Percentiles rank a stretch among this genome's conserved stretches.
These are phyloP conservation scores for Cercospora zeina DNA, from an alignment of 2,329 filamentous ascomycete species.

Conservation along the genomic window DNA sequence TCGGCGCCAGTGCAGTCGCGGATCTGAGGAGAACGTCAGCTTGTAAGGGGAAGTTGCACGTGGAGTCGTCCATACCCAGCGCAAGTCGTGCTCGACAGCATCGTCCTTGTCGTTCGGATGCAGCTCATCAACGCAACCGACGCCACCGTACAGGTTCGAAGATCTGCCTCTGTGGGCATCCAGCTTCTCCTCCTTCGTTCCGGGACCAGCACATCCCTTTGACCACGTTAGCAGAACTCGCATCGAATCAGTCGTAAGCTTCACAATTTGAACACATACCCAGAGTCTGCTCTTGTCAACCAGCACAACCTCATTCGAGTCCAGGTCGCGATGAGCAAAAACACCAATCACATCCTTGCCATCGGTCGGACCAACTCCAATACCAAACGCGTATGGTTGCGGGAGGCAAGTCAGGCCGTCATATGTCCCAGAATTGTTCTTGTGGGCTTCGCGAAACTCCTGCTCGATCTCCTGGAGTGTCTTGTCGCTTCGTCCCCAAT, in stretches of 20 bases:
- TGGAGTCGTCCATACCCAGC: slow-evolving; percentile 25
- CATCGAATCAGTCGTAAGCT: background rate
- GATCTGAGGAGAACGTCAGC: background rate
- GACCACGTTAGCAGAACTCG: background rate
- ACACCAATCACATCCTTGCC: slow-evolving; percentile 34
- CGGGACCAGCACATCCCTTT: slow-evolving; percentile 28
- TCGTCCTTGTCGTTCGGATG: slow-evolving; percentile 33
- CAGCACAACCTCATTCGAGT: slow-evolving; percentile 24
- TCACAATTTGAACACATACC: slow-evolving; percentile 26
- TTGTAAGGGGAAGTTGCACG: slow-evolving; percentile 19
- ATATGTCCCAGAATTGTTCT: background rate
- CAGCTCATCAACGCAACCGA: slow-evolving; percentile 28
- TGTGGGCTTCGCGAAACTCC: slow-evolving; percentile 23
- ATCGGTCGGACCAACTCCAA: slow-evolving; percentile 14
- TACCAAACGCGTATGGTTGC: slow-evolving; percentile 32
- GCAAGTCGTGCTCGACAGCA: slow-evolving; percentile 25
- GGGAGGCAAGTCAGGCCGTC: slow-evolving; percentile 22
- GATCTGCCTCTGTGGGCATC: slow-evolving; percentile 1
- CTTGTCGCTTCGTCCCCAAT: slow-evolving; percentile 19
- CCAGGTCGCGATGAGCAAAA: slow-evolving; percentile 33
- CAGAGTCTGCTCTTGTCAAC: slow-evolving; percentile 32
- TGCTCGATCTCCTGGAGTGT: slow-evolving; percentile 18
- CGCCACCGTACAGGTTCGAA: slow-evolving; percentile 23
- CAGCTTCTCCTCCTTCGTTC: background rate
- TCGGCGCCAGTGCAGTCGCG: slow-evolving; percentile 20